Conservation (phyloP, 202 grass and related monocot genomes). For the Eragrostis tef region DNA sequence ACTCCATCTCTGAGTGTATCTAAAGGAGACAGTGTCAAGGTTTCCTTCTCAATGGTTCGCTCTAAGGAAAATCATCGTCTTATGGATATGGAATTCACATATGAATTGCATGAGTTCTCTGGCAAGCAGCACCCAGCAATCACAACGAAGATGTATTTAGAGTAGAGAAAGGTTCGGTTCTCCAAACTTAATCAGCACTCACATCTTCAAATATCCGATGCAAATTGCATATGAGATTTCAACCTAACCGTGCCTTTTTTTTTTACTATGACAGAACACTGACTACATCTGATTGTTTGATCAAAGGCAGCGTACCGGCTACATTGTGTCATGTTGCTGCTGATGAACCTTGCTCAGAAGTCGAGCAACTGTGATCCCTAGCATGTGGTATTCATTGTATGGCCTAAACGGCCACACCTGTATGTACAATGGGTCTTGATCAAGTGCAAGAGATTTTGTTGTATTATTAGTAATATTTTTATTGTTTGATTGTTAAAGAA, state of each 20-base stretch:
- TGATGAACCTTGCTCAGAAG: not conserved
- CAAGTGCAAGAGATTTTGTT: slow-evolving; percentile 46
- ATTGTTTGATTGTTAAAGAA: slow-evolving; percentile 1
- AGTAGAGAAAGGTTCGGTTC: slow-evolving; percentile 58
- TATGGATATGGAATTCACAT: slow-evolving; percentile 89
- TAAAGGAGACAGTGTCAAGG: slow-evolving; percentile 71
- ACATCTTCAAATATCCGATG: too few species aligned
- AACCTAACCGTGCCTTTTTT: slow-evolving; percentile 7
- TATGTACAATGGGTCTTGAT: slow-evolving; percentile 42
- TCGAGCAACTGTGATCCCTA: not conserved
- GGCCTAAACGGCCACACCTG: slow-evolving; percentile 7
- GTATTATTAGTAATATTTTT: slow-evolving; percentile 40
- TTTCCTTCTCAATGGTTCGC: slow-evolving; percentile 88
- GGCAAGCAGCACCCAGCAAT: slow-evolving; percentile 67
- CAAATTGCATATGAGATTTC: not conserved
- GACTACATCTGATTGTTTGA: slow-evolving; percentile 19
- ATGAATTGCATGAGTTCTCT: slow-evolving; percentile 72
- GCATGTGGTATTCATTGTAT: slow-evolving; percentile 31
- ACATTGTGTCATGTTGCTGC: not conserved
- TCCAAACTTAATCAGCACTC: not conserved
- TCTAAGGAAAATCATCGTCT: slow-evolving; percentile 93
- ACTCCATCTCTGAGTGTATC: slow-evolving; percentile 66
- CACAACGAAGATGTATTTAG: slow-evolving; percentile 71
- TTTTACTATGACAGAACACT: slow-evolving; percentile 27
- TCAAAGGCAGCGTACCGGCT: not conserved